phyloP scores from a whole-genome alignment of 2,329 filamentous ascomycete species.

The Plectosphaerella cucumerina region DNA sequence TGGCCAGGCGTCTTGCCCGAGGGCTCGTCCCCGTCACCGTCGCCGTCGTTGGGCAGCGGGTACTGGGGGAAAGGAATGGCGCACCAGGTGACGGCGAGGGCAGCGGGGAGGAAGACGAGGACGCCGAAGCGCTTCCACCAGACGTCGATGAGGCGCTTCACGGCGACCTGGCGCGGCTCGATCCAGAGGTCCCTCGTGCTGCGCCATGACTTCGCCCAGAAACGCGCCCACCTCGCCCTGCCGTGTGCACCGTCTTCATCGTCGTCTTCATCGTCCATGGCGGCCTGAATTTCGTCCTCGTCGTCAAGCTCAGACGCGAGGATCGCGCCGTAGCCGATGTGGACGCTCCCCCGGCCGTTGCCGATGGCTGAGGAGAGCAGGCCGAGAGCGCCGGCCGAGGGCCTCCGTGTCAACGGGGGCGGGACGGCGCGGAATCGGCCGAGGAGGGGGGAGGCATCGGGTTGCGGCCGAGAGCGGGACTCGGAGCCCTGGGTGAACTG shows the following conservation, averaged over 20 bases:
- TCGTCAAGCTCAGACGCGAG: constrained; percentile 37
- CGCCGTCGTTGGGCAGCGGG: constrained; percentile 41
- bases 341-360: constrained; percentile 44
- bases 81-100: constrained; percentile 60
- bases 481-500: constrained; percentile 63
- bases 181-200: constrained; percentile 53
- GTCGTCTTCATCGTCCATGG: constrained; percentile 23
- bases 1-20: constrained; percentile 51
- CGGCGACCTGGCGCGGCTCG: constrained; percentile 53
- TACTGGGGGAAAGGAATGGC: constrained; percentile 63
- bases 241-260: constrained; percentile 13
- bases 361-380: constrained; percentile 31
- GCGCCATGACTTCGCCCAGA: constrained; percentile 26
- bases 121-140: constrained; percentile 63
- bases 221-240: constrained; percentile 19
- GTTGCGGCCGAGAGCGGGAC: constrained; percentile 44
- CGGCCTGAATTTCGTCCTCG: constrained; percentile 23
- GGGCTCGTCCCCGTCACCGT: constrained; percentile 22
- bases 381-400: constrained; percentile 27
- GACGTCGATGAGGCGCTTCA: constrained; percentile 52
- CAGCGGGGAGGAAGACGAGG: constrained; percentile 57
- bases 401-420: constrained; percentile 21
- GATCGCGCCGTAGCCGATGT: constrained; percentile 52
- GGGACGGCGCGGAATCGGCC: constrained; percentile 64
- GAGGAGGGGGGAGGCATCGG: constrained; percentile 56